Percentiles rank a stretch among this genome's conserved stretches.
Conservation (phyloP, 495 filamentous ascomycete species). For the Annulohypoxylon nitens region DNA sequence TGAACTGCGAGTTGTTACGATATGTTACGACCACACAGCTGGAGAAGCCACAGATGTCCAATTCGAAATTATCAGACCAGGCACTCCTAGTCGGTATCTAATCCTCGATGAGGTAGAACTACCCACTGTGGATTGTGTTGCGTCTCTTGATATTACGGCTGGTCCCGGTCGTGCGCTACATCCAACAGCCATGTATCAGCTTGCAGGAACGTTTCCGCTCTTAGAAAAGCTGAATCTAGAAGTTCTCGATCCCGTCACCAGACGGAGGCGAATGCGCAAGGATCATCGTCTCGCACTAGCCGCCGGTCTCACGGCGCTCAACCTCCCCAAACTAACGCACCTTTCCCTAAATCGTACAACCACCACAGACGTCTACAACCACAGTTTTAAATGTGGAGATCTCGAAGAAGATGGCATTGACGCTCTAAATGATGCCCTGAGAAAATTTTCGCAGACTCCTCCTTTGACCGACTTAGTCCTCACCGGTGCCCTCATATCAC, state of each 20-base stretch:
- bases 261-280: constrained; percentile 12
- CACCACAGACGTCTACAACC: not conserved
- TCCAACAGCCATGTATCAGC: constrained; percentile 13
- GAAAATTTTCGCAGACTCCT: constrained; percentile 7
- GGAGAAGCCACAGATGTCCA: not conserved
- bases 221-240: not conserved
- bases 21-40: not conserved
- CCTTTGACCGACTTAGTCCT: not conserved
- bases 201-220: not conserved
- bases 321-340: constrained; percentile 3
- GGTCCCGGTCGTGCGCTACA: not conserved
- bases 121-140: constrained; percentile 3
- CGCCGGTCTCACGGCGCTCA: constrained; percentile 2
- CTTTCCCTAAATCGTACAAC: not conserved
- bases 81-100: not conserved
- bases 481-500: not conserved
- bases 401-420: constrained; percentile 10
- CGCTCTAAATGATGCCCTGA: constrained; percentile 6
- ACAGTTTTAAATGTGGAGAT: constrained; percentile 6
- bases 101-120: not conserved
- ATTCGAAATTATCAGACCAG: not conserved
- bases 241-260: constrained; percentile 10
- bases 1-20: not conserved
- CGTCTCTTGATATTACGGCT: not conserved
- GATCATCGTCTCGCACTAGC: constrained; percentile 10